These are phyloP conservation scores for Alliaria petiolata DNA, from an alignment of 345 rosid genomes.

Conservation along the genomic window DNA sequence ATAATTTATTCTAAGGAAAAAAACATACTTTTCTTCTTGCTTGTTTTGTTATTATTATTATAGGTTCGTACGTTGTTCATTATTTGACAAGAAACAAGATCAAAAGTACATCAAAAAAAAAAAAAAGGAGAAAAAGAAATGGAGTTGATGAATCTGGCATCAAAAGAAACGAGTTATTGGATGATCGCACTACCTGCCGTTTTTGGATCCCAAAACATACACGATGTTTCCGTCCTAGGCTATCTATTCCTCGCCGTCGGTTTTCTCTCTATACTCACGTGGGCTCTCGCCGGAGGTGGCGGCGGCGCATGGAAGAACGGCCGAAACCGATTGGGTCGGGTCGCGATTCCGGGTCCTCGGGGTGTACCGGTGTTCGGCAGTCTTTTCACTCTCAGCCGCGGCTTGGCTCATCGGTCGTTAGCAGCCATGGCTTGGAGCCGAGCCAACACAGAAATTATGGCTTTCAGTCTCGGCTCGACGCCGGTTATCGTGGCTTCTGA, in stretches of 20 bases:
- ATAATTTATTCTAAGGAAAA: not conserved
- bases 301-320: slow-evolving; percentile 78
- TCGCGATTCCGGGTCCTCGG: slow-evolving; percentile 58
- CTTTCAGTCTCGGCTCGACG: slow-evolving; percentile 76
- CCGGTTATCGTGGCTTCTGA: slow-evolving; percentile 72
- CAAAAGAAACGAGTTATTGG: slow-evolving; percentile 58
- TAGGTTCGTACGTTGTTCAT: not conserved
- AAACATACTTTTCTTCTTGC: not conserved
- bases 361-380: slow-evolving; percentile 81
- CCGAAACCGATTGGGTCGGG: slow-evolving; percentile 39
- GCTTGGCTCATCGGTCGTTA: slow-evolving; percentile 64
- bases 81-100: slow-evolving; percentile 18
- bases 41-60: not conserved
- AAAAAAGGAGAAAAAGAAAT: not conserved
- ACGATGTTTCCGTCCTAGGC: slow-evolving; percentile 30
- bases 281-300: slow-evolving; percentile 66
- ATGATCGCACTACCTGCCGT: slow-evolving; percentile 57
- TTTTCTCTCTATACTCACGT: slow-evolving; percentile 41
- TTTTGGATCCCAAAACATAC: slow-evolving; percentile 37
- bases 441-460: slow-evolving; percentile 57
- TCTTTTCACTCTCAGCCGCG: slow-evolving; percentile 58
- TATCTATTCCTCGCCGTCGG: slow-evolving; percentile 39
- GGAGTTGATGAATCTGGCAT: slow-evolving; percentile 32
- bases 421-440: slow-evolving; percentile 60
- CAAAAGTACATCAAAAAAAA: not conserved